Conservation (phyloP, 2,329 filamentous ascomycete species). For the Elsinoe ampelina region DNA sequence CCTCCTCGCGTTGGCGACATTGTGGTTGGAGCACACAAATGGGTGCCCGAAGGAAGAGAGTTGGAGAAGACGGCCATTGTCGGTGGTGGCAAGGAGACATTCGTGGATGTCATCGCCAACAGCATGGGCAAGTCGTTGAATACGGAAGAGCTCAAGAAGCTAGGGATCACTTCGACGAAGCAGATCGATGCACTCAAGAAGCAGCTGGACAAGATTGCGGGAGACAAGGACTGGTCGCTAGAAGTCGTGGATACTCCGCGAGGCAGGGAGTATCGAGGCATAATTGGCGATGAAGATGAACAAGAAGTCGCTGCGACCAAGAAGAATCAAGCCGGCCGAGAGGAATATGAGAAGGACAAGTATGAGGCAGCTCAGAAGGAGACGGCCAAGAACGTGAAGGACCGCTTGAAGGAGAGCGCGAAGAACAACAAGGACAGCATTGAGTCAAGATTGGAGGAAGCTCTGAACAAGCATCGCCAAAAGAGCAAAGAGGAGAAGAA, state of each 20-base stretch:
- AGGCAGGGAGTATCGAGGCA: slow-evolving; percentile 58
- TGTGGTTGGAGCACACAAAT: slow-evolving; percentile 47
- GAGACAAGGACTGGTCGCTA: slow-evolving; percentile 67
- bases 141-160: slow-evolving; percentile 42
- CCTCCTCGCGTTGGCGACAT: slow-evolving; percentile 47
- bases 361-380: not conserved
- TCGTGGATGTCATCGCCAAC: slow-evolving; percentile 43
- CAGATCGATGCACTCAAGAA: slow-evolving; percentile 60
- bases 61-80: slow-evolving; percentile 46
- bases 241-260: slow-evolving; percentile 65
- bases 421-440: not conserved
- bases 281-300: slow-evolving; percentile 53
- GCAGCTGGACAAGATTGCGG: slow-evolving; percentile 59
- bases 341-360: slow-evolving; percentile 22
- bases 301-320: slow-evolving; percentile 28
- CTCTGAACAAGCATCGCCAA: not conserved
- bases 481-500: slow-evolving; percentile 23
- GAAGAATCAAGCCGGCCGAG: slow-evolving; percentile 36
- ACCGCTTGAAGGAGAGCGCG: not conserved
- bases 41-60: slow-evolving; percentile 46
- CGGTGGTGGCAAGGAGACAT: slow-evolving; percentile 44
- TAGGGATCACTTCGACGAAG: slow-evolving; percentile 59
- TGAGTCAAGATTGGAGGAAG: not conserved
- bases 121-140: slow-evolving; percentile 44
- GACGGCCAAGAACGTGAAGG: not conserved